A percentile compares a stretch with the other conserved stretches of the same genome.
Conservation (phyloP, 352 stramenopile genomes). For the Phytophthora meadii region DNA sequence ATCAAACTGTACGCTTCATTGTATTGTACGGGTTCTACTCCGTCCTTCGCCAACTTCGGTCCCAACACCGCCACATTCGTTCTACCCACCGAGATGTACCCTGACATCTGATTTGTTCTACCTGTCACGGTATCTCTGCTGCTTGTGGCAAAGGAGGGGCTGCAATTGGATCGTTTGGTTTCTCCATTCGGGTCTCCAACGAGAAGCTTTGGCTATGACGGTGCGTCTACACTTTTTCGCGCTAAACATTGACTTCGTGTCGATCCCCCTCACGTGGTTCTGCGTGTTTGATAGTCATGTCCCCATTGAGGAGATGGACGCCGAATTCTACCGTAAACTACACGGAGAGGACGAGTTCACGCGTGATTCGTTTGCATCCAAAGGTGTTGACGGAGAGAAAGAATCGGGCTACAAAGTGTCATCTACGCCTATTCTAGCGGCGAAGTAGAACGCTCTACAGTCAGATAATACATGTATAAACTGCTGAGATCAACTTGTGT, state of each 20-base stretch:
- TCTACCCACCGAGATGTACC: conserved; percentile 88
- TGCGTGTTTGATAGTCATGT: conserved; percentile 67
- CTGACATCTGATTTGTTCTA: too few species aligned
- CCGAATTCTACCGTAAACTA: conserved; percentile 11
- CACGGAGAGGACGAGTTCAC: conserved; percentile 8
- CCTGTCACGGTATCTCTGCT: conserved; percentile 79
- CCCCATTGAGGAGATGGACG: conserved; percentile 30
- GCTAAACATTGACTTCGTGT: conserved; percentile 75
- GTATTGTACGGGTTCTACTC: conserved; percentile 71
- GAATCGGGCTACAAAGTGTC: too few species aligned
- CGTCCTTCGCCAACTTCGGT: conserved; percentile 90
- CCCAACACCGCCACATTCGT: conserved; percentile 91
- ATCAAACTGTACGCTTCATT: conserved; percentile 63
- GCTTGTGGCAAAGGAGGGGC: conserved; percentile 17
- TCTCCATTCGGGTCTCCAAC: conserved; percentile 30
- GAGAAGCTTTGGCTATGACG: conserved; percentile 29
- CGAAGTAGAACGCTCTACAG: too few species aligned
- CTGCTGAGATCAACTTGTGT: too few species aligned
- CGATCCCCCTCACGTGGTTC: conserved; percentile 48
- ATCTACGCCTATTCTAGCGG: too few species aligned
- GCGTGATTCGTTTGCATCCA: conserved; percentile 9
- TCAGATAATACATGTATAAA: too few species aligned
- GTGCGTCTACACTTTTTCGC: conserved; percentile 32
- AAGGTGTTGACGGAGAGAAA: neutral
- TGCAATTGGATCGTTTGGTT: conserved; percentile 31